phyloP scores from a whole-genome alignment of 2,329 filamentous ascomycete genomes.

The Zymoseptoria tritici region DNA sequence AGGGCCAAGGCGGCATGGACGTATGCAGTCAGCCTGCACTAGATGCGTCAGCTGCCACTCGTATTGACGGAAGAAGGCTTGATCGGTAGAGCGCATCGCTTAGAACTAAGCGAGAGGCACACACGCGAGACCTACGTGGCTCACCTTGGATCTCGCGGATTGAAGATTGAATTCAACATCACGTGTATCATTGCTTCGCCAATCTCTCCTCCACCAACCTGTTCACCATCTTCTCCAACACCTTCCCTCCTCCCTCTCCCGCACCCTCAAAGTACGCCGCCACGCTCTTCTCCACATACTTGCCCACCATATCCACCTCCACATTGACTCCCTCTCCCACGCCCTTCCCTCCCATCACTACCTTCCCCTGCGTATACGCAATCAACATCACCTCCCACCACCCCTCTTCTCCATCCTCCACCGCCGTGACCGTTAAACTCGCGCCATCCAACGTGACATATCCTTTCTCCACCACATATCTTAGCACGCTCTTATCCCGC shows the following conservation, averaged over 20 bases:
- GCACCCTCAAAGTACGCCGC: constrained; percentile 63
- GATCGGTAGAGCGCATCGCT: no score
- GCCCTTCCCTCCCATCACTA: constrained; percentile 73
- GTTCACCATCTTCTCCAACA: constrained; percentile 48
- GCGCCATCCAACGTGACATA: constrained; percentile 92
- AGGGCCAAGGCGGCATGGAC: no score
- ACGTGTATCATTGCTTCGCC: constrained; percentile 54
- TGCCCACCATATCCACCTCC: constrained; percentile 82
- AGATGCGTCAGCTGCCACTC: no score
- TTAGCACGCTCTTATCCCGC: constrained; percentile 58
- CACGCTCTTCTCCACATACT: constrained; percentile 86
- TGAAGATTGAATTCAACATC: neutral
- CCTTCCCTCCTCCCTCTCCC: constrained; percentile 44
- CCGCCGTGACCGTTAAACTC: constrained; percentile 82
- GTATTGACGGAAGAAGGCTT: no score
- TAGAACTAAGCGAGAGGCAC: no score
- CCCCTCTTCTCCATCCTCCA: constrained; percentile 68
- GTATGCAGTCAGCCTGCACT: no score
- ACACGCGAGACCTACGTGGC: no score
- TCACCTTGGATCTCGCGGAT: no score
- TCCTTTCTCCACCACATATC: constrained; percentile 93
- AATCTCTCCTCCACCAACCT: constrained; percentile 67
- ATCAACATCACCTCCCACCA: constrained; percentile 97
- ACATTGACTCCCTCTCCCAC: constrained; percentile 79
- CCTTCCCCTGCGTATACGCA: constrained; percentile 87